Base-by-base conservation (phyloP, 176 grass and related monocot genomes). In the Phyllostachys edulis region DNA sequence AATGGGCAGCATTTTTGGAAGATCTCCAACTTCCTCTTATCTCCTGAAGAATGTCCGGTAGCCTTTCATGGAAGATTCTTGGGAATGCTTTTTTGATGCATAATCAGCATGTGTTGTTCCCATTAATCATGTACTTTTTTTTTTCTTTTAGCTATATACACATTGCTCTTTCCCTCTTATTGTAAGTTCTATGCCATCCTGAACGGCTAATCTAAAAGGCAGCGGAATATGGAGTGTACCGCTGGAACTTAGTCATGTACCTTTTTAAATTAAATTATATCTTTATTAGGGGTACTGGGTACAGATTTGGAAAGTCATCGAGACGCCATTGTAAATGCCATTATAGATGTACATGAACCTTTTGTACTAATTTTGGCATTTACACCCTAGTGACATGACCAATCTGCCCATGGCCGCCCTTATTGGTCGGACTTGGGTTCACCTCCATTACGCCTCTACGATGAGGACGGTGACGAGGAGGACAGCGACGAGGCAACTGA, bases 41-140 rank as follows among this genome's bases (percentile, higher is more conserved):
- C 85, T 97, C 57, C 61, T 87, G 79, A 97, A 91, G 87, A 85
- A 91, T 71, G 76, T 78, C 39, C 78, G 82, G 34, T 97, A 89
- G 77, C 12, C 34, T 18, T 59, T 68, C 56, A 21, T 36, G 78
- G 59, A 23, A 77, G 34, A 66, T 24, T 42, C 13, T 36, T 57
- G 15, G 45, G 69, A 45, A 50, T 73, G 75, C n/a, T 86, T 47
- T 66, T 78, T 27, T 79, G 32, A 63, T 40, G 47, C 74, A 63
- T 62, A 56, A 83, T 75, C 59, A 69, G 46, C 79, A 84, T 89
- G 76, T 92, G 70, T 26, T 68, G 55, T 69, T 83, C 67, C 27
- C n/a, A 61, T 80, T 65, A 65, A 21, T 68, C 37, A 42, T 44
- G 34, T 44, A 45, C 82, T 40, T 15, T 73, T n/a, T 66, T 64